Conservation (phyloP, 2,329 filamentous ascomycete genomes). For the Alternaria conjuncta region DNA sequence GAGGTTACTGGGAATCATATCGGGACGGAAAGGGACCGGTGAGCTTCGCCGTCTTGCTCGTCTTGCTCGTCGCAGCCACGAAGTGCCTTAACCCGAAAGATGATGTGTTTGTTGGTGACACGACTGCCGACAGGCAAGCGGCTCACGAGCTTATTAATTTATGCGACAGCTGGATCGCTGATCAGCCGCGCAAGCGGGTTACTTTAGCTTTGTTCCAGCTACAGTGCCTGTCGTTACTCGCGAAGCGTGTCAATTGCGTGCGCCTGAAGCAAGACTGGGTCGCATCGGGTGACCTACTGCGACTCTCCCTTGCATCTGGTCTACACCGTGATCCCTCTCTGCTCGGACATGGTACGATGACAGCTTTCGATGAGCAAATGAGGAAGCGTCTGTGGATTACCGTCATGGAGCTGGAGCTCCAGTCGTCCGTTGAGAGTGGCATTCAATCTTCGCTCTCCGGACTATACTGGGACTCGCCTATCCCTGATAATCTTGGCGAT, state of each 20-base stretch:
- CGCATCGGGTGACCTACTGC: conserved; percentile 57
- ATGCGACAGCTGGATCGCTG: conserved; percentile 51
- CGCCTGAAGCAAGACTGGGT: conserved; percentile 63
- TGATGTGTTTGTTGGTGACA: conserved; percentile 53
- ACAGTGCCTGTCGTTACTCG: conserved; percentile 58
- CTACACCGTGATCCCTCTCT: conserved; percentile 58
- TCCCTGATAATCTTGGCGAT: conserved; percentile 60
- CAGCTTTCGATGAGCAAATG: conserved; percentile 59
- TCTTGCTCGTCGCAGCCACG: conserved; percentile 50
- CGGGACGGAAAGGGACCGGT: conserved; percentile 30
- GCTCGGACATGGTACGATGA: conserved; percentile 40
- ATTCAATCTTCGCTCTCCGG: conserved; percentile 55
- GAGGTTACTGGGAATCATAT: conserved; percentile 52
- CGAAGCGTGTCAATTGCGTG: conserved; percentile 58
- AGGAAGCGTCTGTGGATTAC: conserved; percentile 64
- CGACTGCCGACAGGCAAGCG: conserved; percentile 49
- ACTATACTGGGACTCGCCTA: conserved; percentile 57
- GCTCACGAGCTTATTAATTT: conserved; percentile 48
- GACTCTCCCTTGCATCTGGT: conserved; percentile 60
- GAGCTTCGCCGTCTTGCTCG: conserved; percentile 49
- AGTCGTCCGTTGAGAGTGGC: conserved; percentile 62
- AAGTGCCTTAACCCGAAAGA: conserved; percentile 44
- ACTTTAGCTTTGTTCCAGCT: conserved; percentile 59
- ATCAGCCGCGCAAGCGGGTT: conserved; percentile 60
- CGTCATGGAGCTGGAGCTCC: conserved; percentile 63